A percentile compares a stretch with the other conserved stretches of the same genome.
Conservation (phyloP, 163 green algal genomes). For the Chloromonas sp. region DNA sequence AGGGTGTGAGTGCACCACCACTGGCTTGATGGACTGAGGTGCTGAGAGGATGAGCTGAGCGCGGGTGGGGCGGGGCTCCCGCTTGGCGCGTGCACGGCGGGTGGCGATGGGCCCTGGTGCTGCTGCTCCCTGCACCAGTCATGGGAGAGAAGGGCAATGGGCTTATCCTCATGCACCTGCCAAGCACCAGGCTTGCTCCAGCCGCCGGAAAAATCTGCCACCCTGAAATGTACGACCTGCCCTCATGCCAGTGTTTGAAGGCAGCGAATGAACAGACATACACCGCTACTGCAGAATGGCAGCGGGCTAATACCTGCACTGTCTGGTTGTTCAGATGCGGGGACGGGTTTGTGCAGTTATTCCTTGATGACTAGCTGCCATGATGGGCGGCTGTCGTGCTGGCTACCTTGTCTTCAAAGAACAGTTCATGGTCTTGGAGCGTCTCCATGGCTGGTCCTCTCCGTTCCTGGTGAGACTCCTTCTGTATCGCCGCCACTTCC, state of each 20-base stretch:
- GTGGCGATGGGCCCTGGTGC: background rate
- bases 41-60: slow-evolving; percentile 14
- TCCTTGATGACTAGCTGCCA: background rate
- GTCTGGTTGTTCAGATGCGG: too few species aligned
- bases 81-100: background rate
- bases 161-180: background rate
- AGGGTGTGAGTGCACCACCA: background rate
- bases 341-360: too few species aligned
- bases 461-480: slow-evolving; percentile 32
- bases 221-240: too few species aligned
- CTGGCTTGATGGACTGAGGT: slow-evolving; percentile 1
- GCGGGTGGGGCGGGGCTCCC: background rate
- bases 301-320: too few species aligned
- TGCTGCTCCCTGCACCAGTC: background rate
- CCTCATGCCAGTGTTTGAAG: too few species aligned
- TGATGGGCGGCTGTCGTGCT: background rate
- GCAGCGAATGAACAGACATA: too few species aligned
- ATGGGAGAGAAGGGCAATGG: background rate
- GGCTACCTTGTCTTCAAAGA: slow-evolving; percentile 50
- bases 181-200: too few species aligned
- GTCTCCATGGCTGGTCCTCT: slow-evolving; percentile 24
- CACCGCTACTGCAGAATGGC: too few species aligned
- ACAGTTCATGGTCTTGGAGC: slow-evolving; percentile 47
- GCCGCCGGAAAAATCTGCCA: too few species aligned
- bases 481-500: slow-evolving; percentile 12